phyloP scores from a whole-genome alignment of 2,329 filamentous ascomycete species.

The Lecanicillium sp. region DNA sequence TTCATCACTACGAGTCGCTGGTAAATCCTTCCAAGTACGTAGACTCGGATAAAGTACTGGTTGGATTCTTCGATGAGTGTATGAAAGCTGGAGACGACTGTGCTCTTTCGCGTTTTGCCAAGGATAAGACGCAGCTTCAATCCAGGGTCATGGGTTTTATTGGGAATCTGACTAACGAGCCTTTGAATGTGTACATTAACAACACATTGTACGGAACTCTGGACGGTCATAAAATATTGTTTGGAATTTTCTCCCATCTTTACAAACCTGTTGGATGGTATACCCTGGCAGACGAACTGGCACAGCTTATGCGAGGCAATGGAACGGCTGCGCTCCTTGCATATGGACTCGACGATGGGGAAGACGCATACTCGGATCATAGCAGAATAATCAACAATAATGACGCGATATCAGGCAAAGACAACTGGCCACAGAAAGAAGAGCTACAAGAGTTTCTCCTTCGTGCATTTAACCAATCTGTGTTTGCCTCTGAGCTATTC shows the following conservation, averaged over 20 bases:
- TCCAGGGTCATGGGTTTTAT: slow-evolving; percentile 1
- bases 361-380: slow-evolving; percentile 15
- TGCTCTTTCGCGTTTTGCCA: background rate
- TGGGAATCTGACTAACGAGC: background rate
- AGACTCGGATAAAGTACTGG: background rate
- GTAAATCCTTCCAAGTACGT: background rate
- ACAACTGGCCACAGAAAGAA: slow-evolving; percentile 22
- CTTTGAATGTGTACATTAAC: slow-evolving; percentile 31
- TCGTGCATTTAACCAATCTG: slow-evolving; percentile 20
- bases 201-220: slow-evolving; percentile 28
- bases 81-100: slow-evolving; percentile 1
- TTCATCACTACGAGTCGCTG: background rate
- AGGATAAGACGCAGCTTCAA: background rate
- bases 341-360: slow-evolving; percentile 18
- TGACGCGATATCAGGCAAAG: slow-evolving; percentile 15
- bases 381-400: slow-evolving; percentile 17
- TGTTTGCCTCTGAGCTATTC: slow-evolving; percentile 19
- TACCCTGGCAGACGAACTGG: slow-evolving; percentile 24
- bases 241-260: slow-evolving; percentile 28
- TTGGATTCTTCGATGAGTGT: slow-evolving; percentile 5
- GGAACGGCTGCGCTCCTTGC: slow-evolving; percentile 26
- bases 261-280: slow-evolving; percentile 30
- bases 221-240: slow-evolving; percentile 23
- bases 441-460: slow-evolving; percentile 24
- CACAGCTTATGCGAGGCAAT: slow-evolving; percentile 28